A percentile compares a stretch with the other conserved stretches of the same genome.
These are phyloP conservation scores for Leccinum glutinopallens DNA, from an alignment of 1,284 basidiomycete genomes.

Conservation along the genomic window DNA sequence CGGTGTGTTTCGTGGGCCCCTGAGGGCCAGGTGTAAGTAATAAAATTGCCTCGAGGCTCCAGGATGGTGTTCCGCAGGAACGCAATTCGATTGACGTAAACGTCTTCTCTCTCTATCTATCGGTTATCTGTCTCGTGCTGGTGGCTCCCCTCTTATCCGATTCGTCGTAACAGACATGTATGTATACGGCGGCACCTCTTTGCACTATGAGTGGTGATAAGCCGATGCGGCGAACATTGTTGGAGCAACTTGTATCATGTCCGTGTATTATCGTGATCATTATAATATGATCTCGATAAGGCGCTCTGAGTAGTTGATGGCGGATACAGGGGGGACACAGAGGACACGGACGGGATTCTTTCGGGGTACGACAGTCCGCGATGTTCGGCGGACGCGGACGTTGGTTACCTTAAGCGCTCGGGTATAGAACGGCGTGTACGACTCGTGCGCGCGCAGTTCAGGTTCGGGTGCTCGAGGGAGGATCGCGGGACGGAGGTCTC, in stretches of 20 bases:
- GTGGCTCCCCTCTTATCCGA: not conserved
- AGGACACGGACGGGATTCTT: conserved; percentile 2
- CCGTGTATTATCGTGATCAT: not conserved
- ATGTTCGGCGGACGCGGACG: not conserved
- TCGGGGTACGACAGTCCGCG: conserved; percentile 1
- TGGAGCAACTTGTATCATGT: not conserved
- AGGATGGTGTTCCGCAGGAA: conserved; percentile 17
- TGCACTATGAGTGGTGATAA: conserved; percentile 16
- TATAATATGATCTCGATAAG: not conserved
- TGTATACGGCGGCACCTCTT: not conserved
- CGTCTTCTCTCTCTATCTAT: conserved; percentile 20
- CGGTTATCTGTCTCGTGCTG: conserved; percentile 4
- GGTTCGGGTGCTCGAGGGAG: conserved; percentile 11
- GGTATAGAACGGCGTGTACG: not conserved
- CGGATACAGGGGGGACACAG: conserved; percentile 12
- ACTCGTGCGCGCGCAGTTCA: conserved; percentile 1
- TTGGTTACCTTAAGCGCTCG: not conserved
- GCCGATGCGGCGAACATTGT: conserved; percentile 2
- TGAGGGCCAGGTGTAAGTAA: conserved; percentile 12
- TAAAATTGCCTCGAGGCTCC: conserved; percentile 22
- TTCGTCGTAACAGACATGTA: not conserved
- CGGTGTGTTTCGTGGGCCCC: conserved; percentile 11
- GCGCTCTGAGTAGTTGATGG: conserved; percentile 15
- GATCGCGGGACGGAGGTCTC: conserved; percentile 9
- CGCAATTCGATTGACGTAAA: conserved; percentile 19